A percentile compares a stretch with the other conserved stretches of the same genome.
phyloP scores from a whole-genome alignment of 805 yeast species.

The Isabelozyma pseudorhagii region DNA sequence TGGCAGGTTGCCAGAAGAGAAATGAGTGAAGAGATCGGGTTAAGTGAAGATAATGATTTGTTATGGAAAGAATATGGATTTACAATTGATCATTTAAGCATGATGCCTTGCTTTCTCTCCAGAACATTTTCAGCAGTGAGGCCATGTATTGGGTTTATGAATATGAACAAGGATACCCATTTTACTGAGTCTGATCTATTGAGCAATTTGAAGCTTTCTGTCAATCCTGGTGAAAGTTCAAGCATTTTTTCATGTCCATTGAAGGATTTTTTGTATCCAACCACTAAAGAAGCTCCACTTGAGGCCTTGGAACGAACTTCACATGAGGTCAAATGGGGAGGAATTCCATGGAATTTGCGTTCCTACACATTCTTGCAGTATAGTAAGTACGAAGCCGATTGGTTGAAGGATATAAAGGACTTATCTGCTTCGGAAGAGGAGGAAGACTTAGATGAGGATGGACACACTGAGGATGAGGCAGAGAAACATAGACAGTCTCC shows the following conservation, averaged over 20 bases:
- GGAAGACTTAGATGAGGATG: slow-evolving; percentile 13
- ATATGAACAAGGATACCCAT: slow-evolving; percentile 18
- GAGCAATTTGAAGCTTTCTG: slow-evolving; percentile 35
- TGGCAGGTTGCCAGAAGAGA: slow-evolving; percentile 80
- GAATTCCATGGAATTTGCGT: slow-evolving; percentile 62
- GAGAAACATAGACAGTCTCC: slow-evolving; percentile 7
- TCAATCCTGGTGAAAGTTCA: slow-evolving; percentile 78
- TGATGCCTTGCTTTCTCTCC: slow-evolving; percentile 76
- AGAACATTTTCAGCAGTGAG: slow-evolving; percentile 79
- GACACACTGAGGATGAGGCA: slow-evolving; percentile 3
- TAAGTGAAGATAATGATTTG: slow-evolving; percentile 46
- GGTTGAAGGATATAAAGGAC: slow-evolving; percentile 57
- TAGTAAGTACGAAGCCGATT: slow-evolving; percentile 53
- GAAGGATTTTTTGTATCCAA: slow-evolving; percentile 49
- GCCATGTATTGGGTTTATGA: slow-evolving; percentile 72
- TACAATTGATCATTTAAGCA: slow-evolving; percentile 55
- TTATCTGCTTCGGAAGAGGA: slow-evolving; percentile 61
- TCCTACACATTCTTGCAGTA: slow-evolving; percentile 58
- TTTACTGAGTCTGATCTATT: slow-evolving; percentile 13
- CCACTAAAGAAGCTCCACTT: slow-evolving; percentile 9
- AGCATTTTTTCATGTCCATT: slow-evolving; percentile 70
- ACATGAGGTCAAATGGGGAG: slow-evolving; percentile 61
- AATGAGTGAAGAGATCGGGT: slow-evolving; percentile 83
- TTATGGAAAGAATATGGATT: slow-evolving; percentile 49
- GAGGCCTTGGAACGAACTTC: slow-evolving; percentile 32